Conservation (phyloP, 805 yeast species). For the Millerozyma miso region DNA sequence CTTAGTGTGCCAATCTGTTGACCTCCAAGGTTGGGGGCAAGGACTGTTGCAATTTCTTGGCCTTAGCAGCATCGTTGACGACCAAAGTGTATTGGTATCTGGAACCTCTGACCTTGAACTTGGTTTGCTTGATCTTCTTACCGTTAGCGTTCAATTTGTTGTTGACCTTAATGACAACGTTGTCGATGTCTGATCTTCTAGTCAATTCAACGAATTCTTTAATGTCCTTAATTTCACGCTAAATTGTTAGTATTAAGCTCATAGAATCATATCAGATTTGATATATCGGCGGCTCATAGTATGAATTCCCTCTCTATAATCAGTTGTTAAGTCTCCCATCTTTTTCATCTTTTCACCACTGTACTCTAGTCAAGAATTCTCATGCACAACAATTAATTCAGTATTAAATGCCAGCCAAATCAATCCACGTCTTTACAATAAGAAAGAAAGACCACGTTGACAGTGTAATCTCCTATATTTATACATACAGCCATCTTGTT, state of each 20-base stretch:
- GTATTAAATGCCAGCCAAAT: too few relatives aligned
- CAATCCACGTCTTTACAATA: too few relatives aligned
- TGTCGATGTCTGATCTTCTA: conserved; percentile 91
- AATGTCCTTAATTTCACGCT: conserved; percentile 88
- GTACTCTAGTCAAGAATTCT: too few relatives aligned
- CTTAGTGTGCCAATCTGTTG: conserved; percentile 32
- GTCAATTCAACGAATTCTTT: conserved; percentile 96
- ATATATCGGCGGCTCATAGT: too few relatives aligned
- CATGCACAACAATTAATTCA: too few relatives aligned
- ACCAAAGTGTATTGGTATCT: conserved; percentile 92
- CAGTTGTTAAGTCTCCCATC: too few relatives aligned
- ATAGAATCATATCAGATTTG: too few relatives aligned
- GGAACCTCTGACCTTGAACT: conserved; percentile 98
- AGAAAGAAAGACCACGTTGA: too few relatives aligned
- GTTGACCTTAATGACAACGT: conserved; percentile 94
- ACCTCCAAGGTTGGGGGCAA: conserved; percentile 90
- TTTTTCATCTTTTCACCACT: too few relatives aligned
- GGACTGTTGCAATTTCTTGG: conserved; percentile 95
- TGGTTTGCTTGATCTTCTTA: conserved; percentile 87
- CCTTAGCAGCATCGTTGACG: conserved; percentile 93
- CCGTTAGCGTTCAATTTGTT: conserved; percentile 75
- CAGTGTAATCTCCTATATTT: too few relatives aligned
- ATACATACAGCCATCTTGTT: conserved; percentile 21
- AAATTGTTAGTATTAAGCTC: conserved; percentile 17
- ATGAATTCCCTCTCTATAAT: too few relatives aligned